These are phyloP conservation scores for Pseudocercospora cruenta DNA, from an alignment of 2,329 filamentous ascomycete genomes.

Conservation along the genomic window DNA sequence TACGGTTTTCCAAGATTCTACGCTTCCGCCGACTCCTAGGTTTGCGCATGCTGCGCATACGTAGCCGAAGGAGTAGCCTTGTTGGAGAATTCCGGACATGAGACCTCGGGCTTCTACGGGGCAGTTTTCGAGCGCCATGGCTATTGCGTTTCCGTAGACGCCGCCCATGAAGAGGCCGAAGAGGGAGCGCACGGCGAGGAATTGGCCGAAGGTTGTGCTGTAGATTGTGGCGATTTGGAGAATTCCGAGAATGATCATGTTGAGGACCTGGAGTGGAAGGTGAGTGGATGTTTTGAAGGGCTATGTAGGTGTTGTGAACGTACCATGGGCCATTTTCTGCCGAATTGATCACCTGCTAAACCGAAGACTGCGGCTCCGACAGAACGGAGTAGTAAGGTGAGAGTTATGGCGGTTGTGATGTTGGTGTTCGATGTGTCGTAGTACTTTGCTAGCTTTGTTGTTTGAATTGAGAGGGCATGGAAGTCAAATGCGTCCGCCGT, in stretches of 20 bases:
- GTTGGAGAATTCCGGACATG: constrained; percentile 80
- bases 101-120: constrained; percentile 71
- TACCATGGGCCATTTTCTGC: constrained; percentile 63
- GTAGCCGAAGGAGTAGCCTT: constrained; percentile 71
- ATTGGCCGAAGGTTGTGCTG: constrained; percentile 69
- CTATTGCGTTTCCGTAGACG: constrained; percentile 64
- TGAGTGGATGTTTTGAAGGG: too few relatives aligned
- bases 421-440: constrained; percentile 66
- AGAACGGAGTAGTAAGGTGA: constrained; percentile 74
- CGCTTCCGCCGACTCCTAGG: constrained; percentile 68
- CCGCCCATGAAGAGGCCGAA: constrained; percentile 69
- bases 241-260: constrained; percentile 72
- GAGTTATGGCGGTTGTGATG: constrained; percentile 74
- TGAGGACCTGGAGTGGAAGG: too few relatives aligned
- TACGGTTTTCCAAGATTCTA: constrained; percentile 68
- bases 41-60: constrained; percentile 76
- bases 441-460: constrained; percentile 67
- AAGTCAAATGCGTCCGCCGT: constrained; percentile 84
- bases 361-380: constrained; percentile 77
- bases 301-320: too few relatives aligned
- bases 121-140: constrained; percentile 69
- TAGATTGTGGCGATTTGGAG: constrained; percentile 81
- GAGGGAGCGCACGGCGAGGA: constrained; percentile 62
- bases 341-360: constrained; percentile 75
- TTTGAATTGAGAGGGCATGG: constrained; percentile 78